Percentiles rank a stretch among this genome's conserved stretches.
phyloP scores from a whole-genome alignment of 768 basidiomycete genomes.

The Collybia nuda region DNA sequence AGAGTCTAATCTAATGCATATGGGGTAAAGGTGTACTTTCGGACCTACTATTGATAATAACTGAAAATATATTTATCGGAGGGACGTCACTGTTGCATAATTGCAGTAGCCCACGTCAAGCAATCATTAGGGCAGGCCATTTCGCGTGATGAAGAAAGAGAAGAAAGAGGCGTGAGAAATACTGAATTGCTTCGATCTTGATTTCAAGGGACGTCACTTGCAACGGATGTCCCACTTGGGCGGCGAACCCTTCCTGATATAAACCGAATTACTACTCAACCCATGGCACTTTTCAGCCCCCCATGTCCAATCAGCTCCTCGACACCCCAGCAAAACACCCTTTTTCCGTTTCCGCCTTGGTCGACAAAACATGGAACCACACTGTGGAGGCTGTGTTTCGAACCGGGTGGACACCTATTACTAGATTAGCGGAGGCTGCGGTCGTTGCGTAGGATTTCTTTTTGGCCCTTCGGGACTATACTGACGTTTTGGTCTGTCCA shows the following conservation, averaged over 20 bases:
- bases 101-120: too few species aligned
- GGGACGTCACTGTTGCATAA: too few species aligned
- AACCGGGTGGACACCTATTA: conserved; percentile 42
- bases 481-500: neutral
- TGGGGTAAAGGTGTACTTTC: too few species aligned
- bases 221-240: too few species aligned
- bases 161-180: too few species aligned
- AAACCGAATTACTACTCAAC: neutral
- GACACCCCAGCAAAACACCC: conserved; percentile 42
- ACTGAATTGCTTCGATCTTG: too few species aligned
- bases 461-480: conserved; percentile 1
- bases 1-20: too few species aligned
- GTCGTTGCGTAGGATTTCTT: conserved; percentile 41
- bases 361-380: conserved; percentile 41
- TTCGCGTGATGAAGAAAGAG: too few species aligned
- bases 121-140: too few species aligned
- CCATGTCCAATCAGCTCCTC: conserved; percentile 37
- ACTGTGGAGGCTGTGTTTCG: conserved; percentile 39
- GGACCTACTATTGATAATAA: too few species aligned
- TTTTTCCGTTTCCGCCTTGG: conserved; percentile 39
- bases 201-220: too few species aligned
- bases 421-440: conserved; percentile 41
- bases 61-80: too few species aligned
- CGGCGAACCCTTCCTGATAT: neutral
- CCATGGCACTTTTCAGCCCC: neutral